Conservation (phyloP, 2,329 filamentous ascomycete species). For the Trichoderma sp. region DNA sequence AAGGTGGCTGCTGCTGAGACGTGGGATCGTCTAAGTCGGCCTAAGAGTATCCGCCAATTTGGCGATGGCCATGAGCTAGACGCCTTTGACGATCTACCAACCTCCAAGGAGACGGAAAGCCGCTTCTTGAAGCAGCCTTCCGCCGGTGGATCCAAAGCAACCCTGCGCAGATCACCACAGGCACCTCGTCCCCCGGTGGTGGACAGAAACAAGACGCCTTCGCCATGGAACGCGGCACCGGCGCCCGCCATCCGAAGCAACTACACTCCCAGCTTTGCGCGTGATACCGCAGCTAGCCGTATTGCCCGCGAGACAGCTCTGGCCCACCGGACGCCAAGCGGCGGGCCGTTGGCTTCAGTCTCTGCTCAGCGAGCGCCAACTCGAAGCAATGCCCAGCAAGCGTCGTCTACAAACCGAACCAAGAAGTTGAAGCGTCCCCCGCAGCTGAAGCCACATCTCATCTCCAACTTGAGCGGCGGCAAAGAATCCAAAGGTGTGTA, state of each 20-base stretch:
- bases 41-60: slow-evolving; percentile 58
- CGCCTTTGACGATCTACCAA: slow-evolving; percentile 90
- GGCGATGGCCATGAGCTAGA: slow-evolving; percentile 92
- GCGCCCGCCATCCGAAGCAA: slow-evolving; percentile 54
- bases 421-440: slow-evolving; percentile 59
- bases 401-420: slow-evolving; percentile 42
- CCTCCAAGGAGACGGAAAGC: slow-evolving; percentile 76
- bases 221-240: slow-evolving; percentile 48
- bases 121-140: slow-evolving; percentile 78
- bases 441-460: slow-evolving; percentile 78
- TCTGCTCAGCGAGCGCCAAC: slow-evolving; percentile 54
- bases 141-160: slow-evolving; percentile 63
- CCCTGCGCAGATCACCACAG: slow-evolving; percentile 53
- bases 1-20: slow-evolving; percentile 44
- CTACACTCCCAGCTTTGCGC: slow-evolving; percentile 59
- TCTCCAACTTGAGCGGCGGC: slow-evolving; percentile 73
- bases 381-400: slow-evolving; percentile 46
- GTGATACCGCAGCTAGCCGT: slow-evolving; percentile 62
- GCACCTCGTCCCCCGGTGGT: slow-evolving; percentile 43
- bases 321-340: slow-evolving; percentile 56
- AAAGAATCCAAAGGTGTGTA: slow-evolving; percentile 77
- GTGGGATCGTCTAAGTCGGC: slow-evolving; percentile 70
- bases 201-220: slow-evolving; percentile 51
- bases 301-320: slow-evolving; percentile 61
- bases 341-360: slow-evolving; percentile 52